Evolutionary conservation across 2,329 filamentous ascomycete genomes (phyloP), one percentile per base, ranked within the genome.

Genomic region (Monosporascus sp.): DNA sequence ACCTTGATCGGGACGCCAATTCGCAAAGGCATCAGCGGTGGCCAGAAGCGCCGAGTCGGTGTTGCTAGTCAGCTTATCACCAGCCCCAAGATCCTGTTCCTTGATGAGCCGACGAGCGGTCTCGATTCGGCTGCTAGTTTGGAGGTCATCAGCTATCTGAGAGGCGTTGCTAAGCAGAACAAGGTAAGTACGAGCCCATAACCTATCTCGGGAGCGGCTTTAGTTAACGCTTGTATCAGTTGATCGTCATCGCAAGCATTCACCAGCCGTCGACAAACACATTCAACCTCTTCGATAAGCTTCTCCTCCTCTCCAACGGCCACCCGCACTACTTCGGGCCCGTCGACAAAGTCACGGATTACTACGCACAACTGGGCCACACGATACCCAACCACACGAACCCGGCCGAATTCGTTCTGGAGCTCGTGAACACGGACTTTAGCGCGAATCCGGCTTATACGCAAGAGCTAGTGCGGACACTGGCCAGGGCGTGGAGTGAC

Each of bases 51-150:
- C 40, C 79, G 91, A 50, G 78, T 93, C 7, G 88, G 88, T 60
- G 85, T 95, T 5, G 90, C 89, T 1, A 88, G 87, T 56, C 88
- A 91, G 65, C 78, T 96, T 37, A 88, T 95, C 63, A 93, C 89
- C 1, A 85, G 80, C 53, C 90, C 91, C 0, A 89, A 87, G 68
- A 84, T 95, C 7, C 69, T 96, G 24, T 94, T 96, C 65, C 72
- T 95, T 35, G 89, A 94, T 65, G 89, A 94, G 69, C 89, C 89
- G 1, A 96, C 90, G 0, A 91, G 87, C 59, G 91, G 91, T 8
- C 75, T 95, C 9, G 91, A 96, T 68, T 92, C 88, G 7, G 85
- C 84, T 0, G 86, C 87, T 0, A 89, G 86, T 54, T 85, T 77
- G 59, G 88, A 95, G 68, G 88, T 95, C 22, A 84, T 93, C 52